Evolutionary conservation across 768 basidiomycete genomes (phyloP).

Genomic region (Tylopilus balloui): DNA sequence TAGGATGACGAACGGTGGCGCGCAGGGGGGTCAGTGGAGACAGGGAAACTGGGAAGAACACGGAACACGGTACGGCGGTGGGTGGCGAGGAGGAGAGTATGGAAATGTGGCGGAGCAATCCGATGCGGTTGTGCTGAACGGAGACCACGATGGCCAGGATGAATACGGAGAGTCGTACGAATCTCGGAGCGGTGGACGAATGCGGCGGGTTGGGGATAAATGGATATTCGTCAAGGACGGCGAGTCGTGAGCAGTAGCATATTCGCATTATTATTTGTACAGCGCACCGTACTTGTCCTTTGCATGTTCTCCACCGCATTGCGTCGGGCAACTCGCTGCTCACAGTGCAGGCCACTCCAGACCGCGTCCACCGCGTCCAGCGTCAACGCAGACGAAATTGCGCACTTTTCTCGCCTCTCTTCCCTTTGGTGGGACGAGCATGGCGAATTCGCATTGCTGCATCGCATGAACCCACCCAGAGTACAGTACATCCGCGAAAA

Average conservation of each 20-base stretch:
- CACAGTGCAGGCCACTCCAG: conserved; percentile 18
- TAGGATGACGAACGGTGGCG: conserved; percentile 11
- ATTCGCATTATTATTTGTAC: conserved; percentile 22
- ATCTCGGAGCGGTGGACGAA: no score
- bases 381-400: conserved; percentile 77
- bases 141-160: conserved; percentile 21
- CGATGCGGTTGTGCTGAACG: conserved; percentile 54
- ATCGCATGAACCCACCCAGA: conserved; percentile 92
- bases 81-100: conserved; percentile 32
- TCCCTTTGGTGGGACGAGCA: conserved; percentile 95
- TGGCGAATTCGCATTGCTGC: conserved; percentile 84
- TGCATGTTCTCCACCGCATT: conserved; percentile 17
- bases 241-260: conserved; percentile 9
- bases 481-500: conserved; percentile 81
- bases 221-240: no score
- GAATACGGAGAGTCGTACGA: no score
- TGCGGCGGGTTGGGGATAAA: no score
- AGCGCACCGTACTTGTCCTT: not conserved
- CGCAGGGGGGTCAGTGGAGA: conserved; percentile 25
- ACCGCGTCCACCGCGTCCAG: conserved; percentile 24
- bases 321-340: conserved; percentile 13
- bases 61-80: conserved; percentile 33
- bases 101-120: conserved; percentile 16
- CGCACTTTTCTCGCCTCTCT: conserved; percentile 84
- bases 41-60: conserved; percentile 26